phyloP scores from a whole-genome alignment of 1,284 basidiomycete species.

The Melampsora americana region DNA sequence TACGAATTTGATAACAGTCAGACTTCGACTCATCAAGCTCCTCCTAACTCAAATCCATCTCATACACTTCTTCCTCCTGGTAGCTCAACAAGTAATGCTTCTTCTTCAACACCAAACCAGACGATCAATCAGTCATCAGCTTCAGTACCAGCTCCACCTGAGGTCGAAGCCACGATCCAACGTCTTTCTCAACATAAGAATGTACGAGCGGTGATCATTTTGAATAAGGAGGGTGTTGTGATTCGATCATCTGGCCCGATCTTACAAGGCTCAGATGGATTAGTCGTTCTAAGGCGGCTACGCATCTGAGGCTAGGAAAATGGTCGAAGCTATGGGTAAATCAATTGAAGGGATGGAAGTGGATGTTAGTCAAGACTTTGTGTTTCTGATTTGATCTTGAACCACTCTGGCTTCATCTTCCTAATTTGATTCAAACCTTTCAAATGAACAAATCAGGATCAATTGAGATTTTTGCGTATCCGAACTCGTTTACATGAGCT shows the following conservation, averaged over 20 bases:
- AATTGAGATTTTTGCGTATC: constrained; percentile 81
- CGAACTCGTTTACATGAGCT: constrained; percentile 85
- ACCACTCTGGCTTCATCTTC: background rate
- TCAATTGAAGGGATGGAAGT: constrained; percentile 34
- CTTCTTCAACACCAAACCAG: too few species aligned
- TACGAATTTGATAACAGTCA: too few species aligned
- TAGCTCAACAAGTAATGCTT: too few species aligned
- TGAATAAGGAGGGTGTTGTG: constrained; percentile 24
- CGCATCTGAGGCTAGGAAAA: constrained; percentile 16
- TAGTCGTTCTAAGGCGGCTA: constrained; percentile 17
- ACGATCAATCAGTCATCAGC: too few species aligned
- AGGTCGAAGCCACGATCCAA: constrained; percentile 31
- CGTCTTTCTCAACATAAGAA: constrained; percentile 30
- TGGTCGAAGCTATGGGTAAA: constrained; percentile 19
- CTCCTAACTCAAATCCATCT: too few species aligned
- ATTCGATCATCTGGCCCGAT: constrained; percentile 25
- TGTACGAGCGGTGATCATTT: constrained; percentile 35
- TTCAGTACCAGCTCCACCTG: constrained; percentile 12
- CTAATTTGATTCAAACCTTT: constrained; percentile 12
- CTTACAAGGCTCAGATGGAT: constrained; percentile 28
- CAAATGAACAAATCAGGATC: constrained; percentile 62
- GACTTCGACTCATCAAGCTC: too few species aligned
- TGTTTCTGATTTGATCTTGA: background rate
- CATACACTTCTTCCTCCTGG: too few species aligned
- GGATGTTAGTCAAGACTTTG: constrained; percentile 15